Conservation (phyloP, 192 early-diverging fungal genomes). For the Backusella macrospora region DNA sequence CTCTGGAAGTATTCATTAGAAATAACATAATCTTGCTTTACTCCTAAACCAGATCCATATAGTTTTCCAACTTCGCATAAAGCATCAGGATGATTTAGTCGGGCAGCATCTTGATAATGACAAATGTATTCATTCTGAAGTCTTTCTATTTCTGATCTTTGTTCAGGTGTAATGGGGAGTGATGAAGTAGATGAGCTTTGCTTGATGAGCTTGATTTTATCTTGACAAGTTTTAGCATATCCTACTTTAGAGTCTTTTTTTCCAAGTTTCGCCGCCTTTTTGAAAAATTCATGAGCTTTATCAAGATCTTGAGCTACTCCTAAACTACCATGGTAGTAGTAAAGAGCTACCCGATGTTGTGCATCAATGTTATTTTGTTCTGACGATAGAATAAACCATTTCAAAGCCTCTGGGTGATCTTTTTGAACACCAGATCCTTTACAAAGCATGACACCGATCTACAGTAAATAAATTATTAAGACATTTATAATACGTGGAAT, state of each 20-base stretch:
- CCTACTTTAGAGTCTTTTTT: constrained; percentile 30
- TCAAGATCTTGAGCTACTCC: constrained; percentile 30
- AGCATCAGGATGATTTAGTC: constrained; percentile 31
- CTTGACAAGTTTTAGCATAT: constrained; percentile 18
- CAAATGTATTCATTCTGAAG: constrained; percentile 19
- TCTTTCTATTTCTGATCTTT: constrained; percentile 7
- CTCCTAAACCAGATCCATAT: constrained; percentile 39
- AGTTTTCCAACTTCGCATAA: constrained; percentile 43
- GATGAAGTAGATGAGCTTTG: constrained; percentile 5
- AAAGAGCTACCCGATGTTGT: constrained; percentile 35
- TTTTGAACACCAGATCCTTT: constrained; percentile 39
- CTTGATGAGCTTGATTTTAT: constrained; percentile 23
- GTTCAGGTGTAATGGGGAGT: neutral
- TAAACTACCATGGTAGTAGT: constrained; percentile 38
- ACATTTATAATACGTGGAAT: neutral
- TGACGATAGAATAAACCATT: constrained; percentile 42
- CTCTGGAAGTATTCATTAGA: constrained; percentile 41
- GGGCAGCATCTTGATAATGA: constrained; percentile 42
- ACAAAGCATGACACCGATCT: constrained; percentile 44
- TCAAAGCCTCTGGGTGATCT: constrained; percentile 40
- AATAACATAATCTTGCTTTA: constrained; percentile 29
- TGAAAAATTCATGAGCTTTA: constrained; percentile 42
- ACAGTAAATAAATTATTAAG: neutral
- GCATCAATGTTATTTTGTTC: constrained; percentile 33
- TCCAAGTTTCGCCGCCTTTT: constrained; percentile 34